Conservation (phyloP, 441 rosid genomes). For the Eutrema salsugineum region DNA sequence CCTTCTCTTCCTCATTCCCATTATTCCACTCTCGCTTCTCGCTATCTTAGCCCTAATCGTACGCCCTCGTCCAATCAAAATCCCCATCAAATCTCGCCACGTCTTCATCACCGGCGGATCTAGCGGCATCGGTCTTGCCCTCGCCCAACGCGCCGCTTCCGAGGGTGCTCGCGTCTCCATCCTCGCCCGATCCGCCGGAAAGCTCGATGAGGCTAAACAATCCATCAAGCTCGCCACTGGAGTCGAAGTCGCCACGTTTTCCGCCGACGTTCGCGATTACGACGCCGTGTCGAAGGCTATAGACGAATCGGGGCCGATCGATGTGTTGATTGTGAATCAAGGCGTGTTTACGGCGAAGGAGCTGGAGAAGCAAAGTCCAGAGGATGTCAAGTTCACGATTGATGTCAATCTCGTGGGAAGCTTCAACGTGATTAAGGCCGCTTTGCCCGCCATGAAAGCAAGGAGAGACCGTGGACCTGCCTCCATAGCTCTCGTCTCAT, state of each 20-base stretch:
- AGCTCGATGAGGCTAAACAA: constrained; percentile 66
- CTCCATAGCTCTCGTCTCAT: constrained; percentile 76
- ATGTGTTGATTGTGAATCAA: constrained; percentile 79
- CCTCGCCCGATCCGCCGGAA: constrained; percentile 57
- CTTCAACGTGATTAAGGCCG: constrained; percentile 82
- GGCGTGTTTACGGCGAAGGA: constrained; percentile 69
- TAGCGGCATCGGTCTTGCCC: constrained; percentile 84
- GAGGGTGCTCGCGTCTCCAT: constrained; percentile 78
- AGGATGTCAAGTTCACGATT: constrained; percentile 67
- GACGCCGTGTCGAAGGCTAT: constrained; percentile 58
- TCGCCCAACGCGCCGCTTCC: constrained; percentile 61
- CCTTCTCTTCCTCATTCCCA: constrained; percentile 32
- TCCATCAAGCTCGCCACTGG: constrained; percentile 67
- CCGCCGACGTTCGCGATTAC: constrained; percentile 83
- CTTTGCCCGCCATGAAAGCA: constrained; percentile 67
- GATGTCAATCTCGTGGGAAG: constrained; percentile 87
- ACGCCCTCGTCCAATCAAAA: constrained; percentile 58
- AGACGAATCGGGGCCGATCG: constrained; percentile 61
- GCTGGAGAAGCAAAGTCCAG: constrained; percentile 62
- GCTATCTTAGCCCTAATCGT: constrained; percentile 44
- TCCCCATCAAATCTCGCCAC: constrained; percentile 77
- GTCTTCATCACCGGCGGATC: constrained; percentile 95
- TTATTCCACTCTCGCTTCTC: constrained; percentile 45
- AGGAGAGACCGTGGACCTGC: constrained; percentile 50
- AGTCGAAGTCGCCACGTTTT: constrained; percentile 54